phyloP scores from a whole-genome alignment of 139 green algal species.

The Micromonas commoda region DNA sequence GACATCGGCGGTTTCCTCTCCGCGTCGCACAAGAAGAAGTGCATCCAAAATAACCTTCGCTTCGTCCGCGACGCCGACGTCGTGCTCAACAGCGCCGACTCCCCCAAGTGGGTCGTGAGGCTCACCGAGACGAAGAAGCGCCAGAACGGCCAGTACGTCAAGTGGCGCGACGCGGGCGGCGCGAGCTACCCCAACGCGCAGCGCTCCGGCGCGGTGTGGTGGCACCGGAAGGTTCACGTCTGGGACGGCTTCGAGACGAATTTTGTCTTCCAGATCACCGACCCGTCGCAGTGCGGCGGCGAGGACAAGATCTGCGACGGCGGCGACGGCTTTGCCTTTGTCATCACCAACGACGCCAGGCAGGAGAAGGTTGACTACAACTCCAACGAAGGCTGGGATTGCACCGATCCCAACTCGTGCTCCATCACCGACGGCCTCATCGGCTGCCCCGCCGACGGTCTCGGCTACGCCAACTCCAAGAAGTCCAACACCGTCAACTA shows the following conservation, averaged over 20 bases:
- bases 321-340: constrained; percentile 30
- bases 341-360: constrained; percentile 27
- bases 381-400: constrained; percentile 19
- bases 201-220: constrained; percentile 28
- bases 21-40: constrained; percentile 23
- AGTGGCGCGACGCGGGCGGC: constrained; percentile 10
- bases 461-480: constrained; percentile 24
- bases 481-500: constrained; percentile 22
- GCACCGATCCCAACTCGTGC: background rate
- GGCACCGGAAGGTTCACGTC: constrained; percentile 31
- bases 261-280: constrained; percentile 27
- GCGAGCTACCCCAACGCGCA: constrained; percentile 15
- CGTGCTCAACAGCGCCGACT: constrained; percentile 18
- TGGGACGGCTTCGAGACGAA: constrained; percentile 32
- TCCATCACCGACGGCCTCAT: constrained; percentile 16
- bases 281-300: constrained; percentile 28
- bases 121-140: constrained; percentile 31
- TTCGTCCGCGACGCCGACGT: constrained; percentile 29
- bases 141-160: background rate
- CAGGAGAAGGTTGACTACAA: constrained; percentile 13
- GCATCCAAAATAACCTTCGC: constrained; percentile 26
- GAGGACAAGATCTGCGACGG: constrained; percentile 32
- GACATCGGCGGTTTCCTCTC: background rate
- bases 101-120: constrained; percentile 19
- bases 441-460: constrained; percentile 26